phyloP scores from a whole-genome alignment of 768 basidiomycete genomes.

The Clathrus columnatus region DNA sequence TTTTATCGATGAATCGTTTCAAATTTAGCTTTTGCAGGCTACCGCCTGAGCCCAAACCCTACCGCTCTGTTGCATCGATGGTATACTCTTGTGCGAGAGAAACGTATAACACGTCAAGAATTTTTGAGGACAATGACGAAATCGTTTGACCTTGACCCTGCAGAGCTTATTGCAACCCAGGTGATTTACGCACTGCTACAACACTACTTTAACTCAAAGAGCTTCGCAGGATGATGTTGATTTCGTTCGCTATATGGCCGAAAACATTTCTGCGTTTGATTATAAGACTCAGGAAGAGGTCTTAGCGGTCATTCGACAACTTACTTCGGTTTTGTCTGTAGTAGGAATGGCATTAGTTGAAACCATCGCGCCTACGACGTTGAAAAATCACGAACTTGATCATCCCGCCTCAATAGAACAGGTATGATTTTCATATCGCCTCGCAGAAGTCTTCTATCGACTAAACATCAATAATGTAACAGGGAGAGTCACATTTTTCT shows the following conservation, averaged over 20 bases:
- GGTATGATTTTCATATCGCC: background rate
- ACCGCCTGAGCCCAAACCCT: constrained; percentile 52
- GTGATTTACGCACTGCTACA: constrained; percentile 24
- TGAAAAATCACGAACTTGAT: constrained; percentile 52
- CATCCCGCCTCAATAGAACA: constrained; percentile 13
- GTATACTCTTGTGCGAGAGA: constrained; percentile 89
- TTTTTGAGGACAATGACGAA: constrained; percentile 79
- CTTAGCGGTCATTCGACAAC: constrained; percentile 70
- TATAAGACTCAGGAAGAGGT: constrained; percentile 96
- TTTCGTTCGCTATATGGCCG: constrained; percentile 87
- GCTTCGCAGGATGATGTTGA: constrained; percentile 62
- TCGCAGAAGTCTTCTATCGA: background rate
- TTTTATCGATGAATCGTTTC: background rate
- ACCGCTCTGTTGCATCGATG: constrained; percentile 78
- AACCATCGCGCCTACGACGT: constrained; percentile 57
- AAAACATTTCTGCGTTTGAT: constrained; percentile 86
- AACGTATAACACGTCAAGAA: constrained; percentile 75
- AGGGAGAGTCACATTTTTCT: too few species aligned
- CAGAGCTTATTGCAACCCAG: constrained; percentile 47
- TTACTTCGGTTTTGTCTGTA: constrained; percentile 69
- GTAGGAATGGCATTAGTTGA: constrained; percentile 79
- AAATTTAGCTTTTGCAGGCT: constrained; percentile 37
- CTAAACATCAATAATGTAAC: background rate
- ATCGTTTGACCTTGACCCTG: constrained; percentile 64
- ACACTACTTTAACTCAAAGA: background rate